A percentile compares a stretch with the other conserved stretches of the same genome.
Conservation (phyloP, 495 filamentous ascomycete species). For the Cudoniella acicularis region DNA sequence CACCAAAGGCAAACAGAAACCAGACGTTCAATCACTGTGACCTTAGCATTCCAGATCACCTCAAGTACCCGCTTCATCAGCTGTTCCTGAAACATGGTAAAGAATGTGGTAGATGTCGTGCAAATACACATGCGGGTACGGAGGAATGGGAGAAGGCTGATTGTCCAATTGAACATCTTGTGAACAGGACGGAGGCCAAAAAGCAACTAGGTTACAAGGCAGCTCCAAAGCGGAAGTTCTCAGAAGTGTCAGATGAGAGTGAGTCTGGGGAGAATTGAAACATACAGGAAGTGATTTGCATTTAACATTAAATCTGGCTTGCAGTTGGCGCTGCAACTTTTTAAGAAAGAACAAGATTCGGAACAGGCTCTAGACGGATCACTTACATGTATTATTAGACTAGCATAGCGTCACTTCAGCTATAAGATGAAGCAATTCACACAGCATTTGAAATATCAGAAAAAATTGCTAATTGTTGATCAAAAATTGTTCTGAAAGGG, state of each 20-base stretch:
- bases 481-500: too few relatives aligned
- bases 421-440: too few relatives aligned
- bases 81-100: constrained; percentile 86
- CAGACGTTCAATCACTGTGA: constrained; percentile 80
- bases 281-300: too few relatives aligned
- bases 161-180: constrained; percentile 47
- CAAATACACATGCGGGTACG: constrained; percentile 42
- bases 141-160: constrained; percentile 38
- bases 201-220: constrained; percentile 6
- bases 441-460: too few relatives aligned
- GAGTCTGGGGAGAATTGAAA: neutral
- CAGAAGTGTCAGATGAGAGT: too few relatives aligned
- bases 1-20: constrained; percentile 57
- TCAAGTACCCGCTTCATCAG: constrained; percentile 88
- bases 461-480: too few relatives aligned
- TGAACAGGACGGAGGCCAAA: constrained; percentile 14
- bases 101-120: constrained; percentile 72
- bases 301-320: too few relatives aligned
- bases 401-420: neutral
- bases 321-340: too few relatives aligned
- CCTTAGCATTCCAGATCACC: constrained; percentile 71
- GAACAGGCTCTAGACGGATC: neutral
- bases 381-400: neutral
- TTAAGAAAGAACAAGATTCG: neutral
- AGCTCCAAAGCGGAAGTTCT: neutral